Base-by-base conservation (phyloP, 805 yeast species). In the Yarrowia keelungensis region DNA sequence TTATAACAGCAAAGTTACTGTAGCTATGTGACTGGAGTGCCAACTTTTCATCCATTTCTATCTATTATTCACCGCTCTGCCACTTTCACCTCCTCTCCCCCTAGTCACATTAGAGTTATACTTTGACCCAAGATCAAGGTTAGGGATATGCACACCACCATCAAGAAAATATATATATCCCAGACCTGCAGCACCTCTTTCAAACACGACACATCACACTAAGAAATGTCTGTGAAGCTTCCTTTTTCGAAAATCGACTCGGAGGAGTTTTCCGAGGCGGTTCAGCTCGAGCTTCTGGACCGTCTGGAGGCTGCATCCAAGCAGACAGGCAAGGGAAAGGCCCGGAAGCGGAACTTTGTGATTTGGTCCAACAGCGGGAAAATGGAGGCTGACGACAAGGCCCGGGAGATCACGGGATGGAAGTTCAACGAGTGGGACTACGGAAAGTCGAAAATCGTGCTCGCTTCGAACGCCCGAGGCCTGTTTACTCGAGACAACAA, bases 361-460 rank as follows among this genome's bases (percentile, higher is more conserved):
- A 16, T 62, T 7, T 62, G 67, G 67, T 36, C 54, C 56, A 62
- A 47, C 56, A 38, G 16, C 15, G 56, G 56, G 14, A 62, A 47
- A 15, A 46, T 38, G 46, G 32, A 19, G 35, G n/a, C 41, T 7
- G 67, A 47, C 11, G 56, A 62, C 8, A 36, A 47, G 59, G 74
- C 36, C 10, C 65, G 65, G 3, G 36, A 32, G 35, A 54, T 79
- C 26, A 69, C 72, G 4, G 76, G 81, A 10, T 94, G 98, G 98
- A 90, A 88, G 77, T 92, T 92, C 79, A 86, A 88, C 69, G 99
- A 94, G 72, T 93, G 92, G 90, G 97, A 91, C 73, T 94, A 91
- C 75, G 86, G 86, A 16, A 84, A 82, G 67, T 79, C 81, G 10
- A 83, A 83, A 61, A 79, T 86, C 5, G 70, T 69, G 0, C 79